A percentile compares a stretch with the other conserved stretches of the same genome.
Evolutionary conservation across 2,329 filamentous ascomycete genomes (phyloP).

Genomic region (Monilinia vaccinii-corymbosi): DNA sequence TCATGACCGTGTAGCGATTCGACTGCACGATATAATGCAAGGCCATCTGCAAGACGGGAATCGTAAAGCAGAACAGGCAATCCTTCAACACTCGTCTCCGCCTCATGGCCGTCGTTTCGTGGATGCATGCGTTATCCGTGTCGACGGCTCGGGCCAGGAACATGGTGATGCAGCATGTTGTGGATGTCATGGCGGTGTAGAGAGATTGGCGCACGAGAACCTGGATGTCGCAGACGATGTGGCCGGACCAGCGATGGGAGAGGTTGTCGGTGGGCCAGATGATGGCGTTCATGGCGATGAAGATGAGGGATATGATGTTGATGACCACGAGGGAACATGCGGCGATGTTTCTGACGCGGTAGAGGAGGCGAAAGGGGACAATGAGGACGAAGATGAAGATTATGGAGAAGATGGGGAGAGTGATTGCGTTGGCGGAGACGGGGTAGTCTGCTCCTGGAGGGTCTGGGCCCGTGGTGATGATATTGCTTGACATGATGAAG

Average conservation of each 20-base stretch:
- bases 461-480: neutral
- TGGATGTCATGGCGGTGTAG: constrained; percentile 42
- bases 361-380: constrained; percentile 51
- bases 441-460: neutral
- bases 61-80: constrained; percentile 43
- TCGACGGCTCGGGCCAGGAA: constrained; percentile 52
- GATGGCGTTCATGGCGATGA: constrained; percentile 51
- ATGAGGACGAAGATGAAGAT: constrained; percentile 43
- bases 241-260: constrained; percentile 45
- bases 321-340: constrained; percentile 48
- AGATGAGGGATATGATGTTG: constrained; percentile 46
- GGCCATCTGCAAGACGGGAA: constrained; percentile 46
- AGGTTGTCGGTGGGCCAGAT: constrained; percentile 55
- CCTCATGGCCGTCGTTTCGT: constrained; percentile 39
- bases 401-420: constrained; percentile 40
- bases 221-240: constrained; percentile 55
- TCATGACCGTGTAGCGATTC: constrained; percentile 47
- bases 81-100: constrained; percentile 41
- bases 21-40: constrained; percentile 52
- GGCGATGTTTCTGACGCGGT: constrained; percentile 50
- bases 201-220: constrained; percentile 47
- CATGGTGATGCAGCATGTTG: constrained; percentile 49
- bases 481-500: neutral
- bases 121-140: constrained; percentile 43
- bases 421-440: constrained; percentile 28